Conservation (phyloP, 129 eudicot genomes). For the Flaveria brownii region DNA sequence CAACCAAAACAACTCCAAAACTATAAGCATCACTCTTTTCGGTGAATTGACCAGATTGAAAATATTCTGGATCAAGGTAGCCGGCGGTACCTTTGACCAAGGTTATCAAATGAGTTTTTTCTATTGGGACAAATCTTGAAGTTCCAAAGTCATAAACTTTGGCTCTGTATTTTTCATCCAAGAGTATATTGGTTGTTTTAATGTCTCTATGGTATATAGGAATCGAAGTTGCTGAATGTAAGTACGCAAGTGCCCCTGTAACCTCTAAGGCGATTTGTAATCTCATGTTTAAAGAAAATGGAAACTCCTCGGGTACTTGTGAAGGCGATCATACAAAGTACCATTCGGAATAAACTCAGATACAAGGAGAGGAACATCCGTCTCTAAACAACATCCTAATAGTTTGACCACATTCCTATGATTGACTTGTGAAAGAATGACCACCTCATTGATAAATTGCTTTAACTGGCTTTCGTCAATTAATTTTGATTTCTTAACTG, state of each 20-base stretch:
- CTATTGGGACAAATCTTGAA: neutral
- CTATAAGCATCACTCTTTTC: neutral
- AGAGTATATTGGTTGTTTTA: neutral
- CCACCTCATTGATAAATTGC: neutral
- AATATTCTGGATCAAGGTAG: neutral
- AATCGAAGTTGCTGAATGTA: neutral
- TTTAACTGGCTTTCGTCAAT: neutral
- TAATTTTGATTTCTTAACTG: neutral
- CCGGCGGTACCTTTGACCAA: neutral
- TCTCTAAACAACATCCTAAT: neutral
- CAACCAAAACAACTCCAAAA: constrained; percentile 5
- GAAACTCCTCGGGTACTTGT: neutral
- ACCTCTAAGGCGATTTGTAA: neutral
- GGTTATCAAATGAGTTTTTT: neutral
- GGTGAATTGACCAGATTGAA: neutral
- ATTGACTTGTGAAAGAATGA: neutral
- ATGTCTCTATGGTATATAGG: neutral
- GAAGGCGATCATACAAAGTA: neutral
- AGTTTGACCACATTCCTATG: neutral
- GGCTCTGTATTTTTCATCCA: neutral
- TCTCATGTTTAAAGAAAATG: neutral
- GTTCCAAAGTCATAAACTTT: neutral
- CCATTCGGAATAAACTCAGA: neutral
- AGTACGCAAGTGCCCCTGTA: neutral
- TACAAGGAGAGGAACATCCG: neutral